Evolutionary conservation across 805 yeast genomes (phyloP), one percentile per base, ranked within the genome.

Genomic region (Yamadazyma ubonensis): DNA sequence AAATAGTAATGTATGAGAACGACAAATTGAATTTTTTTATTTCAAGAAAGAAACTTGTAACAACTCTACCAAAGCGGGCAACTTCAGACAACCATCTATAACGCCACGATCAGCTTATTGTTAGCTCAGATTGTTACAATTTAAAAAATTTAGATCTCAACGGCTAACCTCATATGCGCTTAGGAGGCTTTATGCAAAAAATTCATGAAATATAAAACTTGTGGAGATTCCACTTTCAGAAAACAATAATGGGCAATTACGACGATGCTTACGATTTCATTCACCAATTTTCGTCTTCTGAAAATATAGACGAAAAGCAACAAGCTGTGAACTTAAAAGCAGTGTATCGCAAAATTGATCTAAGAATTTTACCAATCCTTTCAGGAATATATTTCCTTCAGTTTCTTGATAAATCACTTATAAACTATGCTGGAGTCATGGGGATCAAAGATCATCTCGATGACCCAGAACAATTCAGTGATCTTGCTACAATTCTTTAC

Each of bases 371-470:
- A 54, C 68, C 80, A 0, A 57, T 78, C 20, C 55, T 79, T 48
- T 75, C 82, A 47, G 61, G 69, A 26, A 70, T 77, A 10, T 79
- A 79, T 48, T 71, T 79, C 41, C 57, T 78, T 12, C 82, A 79
- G 60, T 76, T 76, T 48, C 58, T 79, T 41, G 86, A 80, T 48
- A 80, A 80, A 50, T 67, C 76, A n/a, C 57, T 79, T 36, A 57
- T 76, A 28, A 78, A 79, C 46, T 77, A 79, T 51, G 81, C 85
- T 2, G 81, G 81, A 11, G 79, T 79, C 1, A 75, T 80, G 83
- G 84, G 84, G 0, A 76, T 79, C 48, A 75, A 71, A 50, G 54
- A 63, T 2, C 67, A 76, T 49, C 61, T 77, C 44, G 59, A 71
- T 5, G 65, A 75, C 29, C 46, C 46, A 25, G 53, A 59, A 41